These are phyloP conservation scores for Xylariaceae sp. DNA, from an alignment of 2,329 filamentous ascomycete genomes.

Conservation along the genomic window DNA sequence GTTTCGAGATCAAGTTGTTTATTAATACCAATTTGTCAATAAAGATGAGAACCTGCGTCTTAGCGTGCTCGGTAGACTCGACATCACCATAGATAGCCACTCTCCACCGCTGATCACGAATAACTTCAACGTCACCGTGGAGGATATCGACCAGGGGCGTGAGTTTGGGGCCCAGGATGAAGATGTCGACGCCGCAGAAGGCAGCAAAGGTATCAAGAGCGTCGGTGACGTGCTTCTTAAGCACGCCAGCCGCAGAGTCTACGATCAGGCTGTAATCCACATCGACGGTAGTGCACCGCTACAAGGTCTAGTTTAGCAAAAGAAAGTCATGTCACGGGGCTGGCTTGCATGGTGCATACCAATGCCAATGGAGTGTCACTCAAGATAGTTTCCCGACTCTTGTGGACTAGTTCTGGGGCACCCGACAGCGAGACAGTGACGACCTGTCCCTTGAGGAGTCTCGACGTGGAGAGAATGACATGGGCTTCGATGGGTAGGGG, in stretches of 20 bases:
- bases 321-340: conserved; percentile 17
- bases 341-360: conserved; percentile 52
- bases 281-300: conserved; percentile 92
- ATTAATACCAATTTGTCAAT: conserved; percentile 81
- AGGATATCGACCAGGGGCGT: conserved; percentile 69
- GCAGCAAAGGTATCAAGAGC: conserved; percentile 81
- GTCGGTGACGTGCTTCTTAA: conserved; percentile 71
- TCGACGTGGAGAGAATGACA: conserved; percentile 77
- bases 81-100: conserved; percentile 94
- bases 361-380: conserved; percentile 89
- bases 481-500: conserved; percentile 72
- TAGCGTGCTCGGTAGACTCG: conserved; percentile 92
- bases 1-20: conserved; percentile 2
- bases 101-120: conserved; percentile 83
- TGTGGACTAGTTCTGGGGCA: conserved; percentile 78
- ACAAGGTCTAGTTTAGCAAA: conserved; percentile 32
- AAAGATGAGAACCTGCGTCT: conserved; percentile 92
- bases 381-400: conserved; percentile 82
- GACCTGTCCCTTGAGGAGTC: conserved; percentile 60
- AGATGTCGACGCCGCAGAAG: conserved; percentile 93
- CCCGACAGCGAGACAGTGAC: conserved; percentile 91
- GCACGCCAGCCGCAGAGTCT: conserved; percentile 59
- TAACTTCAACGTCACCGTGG: conserved; percentile 74
- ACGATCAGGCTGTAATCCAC: conserved; percentile 88
- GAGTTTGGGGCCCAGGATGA: conserved; percentile 85